Conservation (phyloP, 768 basidiomycete species). For the Macrolepiota fuliginosa region DNA sequence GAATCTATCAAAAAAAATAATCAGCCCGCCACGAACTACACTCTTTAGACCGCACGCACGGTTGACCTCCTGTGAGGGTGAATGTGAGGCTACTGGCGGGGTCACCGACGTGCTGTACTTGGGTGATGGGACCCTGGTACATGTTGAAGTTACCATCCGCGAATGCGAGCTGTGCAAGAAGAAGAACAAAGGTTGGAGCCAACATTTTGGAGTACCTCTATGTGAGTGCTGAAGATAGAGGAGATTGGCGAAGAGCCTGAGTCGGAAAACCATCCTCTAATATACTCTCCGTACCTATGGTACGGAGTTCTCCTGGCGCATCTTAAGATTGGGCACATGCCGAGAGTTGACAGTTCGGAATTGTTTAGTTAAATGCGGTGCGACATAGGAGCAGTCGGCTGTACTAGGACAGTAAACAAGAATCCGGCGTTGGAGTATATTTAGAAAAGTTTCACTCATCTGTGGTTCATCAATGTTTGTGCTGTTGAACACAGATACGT, state of each 20-base stretch:
- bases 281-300: not conserved
- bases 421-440: no score
- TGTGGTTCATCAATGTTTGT: no score
- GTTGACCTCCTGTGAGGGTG: conserved; percentile 15
- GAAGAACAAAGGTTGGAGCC: conserved; percentile 1
- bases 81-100: conserved; percentile 11
- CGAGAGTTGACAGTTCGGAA: no score
- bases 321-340: no score
- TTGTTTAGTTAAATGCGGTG: no score
- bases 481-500: no score
- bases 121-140: not conserved
- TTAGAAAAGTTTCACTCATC: no score
- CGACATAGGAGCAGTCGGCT: no score
- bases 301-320: not conserved
- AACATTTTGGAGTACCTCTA: not conserved
- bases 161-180: conserved; percentile 5
- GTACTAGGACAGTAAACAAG: no score
- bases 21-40: not conserved
- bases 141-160: not conserved
- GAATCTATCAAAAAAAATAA: conserved; percentile 3
- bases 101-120: not conserved
- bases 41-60: conserved; percentile 8
- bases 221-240: not conserved
- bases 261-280: not conserved
- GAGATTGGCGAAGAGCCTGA: not conserved